Evolutionary conservation across 352 stramenopile genomes (phyloP).

Genomic region (Phytophthora lateralis): DNA sequence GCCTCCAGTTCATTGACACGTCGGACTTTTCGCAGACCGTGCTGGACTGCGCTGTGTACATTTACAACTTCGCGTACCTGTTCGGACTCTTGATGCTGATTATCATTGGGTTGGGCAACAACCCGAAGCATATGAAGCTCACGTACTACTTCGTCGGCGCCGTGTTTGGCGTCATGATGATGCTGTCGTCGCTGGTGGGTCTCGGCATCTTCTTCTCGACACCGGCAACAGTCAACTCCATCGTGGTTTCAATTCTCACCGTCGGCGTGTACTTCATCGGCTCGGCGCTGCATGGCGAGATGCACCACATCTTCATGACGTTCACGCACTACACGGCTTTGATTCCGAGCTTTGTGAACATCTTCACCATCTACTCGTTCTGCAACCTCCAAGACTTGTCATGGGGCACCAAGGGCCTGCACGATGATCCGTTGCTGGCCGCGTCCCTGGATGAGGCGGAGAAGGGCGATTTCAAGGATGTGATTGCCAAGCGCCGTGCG

Average conservation of each 20-base stretch:
- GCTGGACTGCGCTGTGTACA: constrained; percentile 66
- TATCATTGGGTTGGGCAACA: constrained; percentile 88
- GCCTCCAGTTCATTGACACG: constrained; percentile 82
- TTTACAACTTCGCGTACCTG: constrained; percentile 84
- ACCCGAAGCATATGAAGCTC: constrained; percentile 88
- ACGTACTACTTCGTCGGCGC: constrained; percentile 84
- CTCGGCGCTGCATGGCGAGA: constrained; percentile 75
- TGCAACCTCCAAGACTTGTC: constrained; percentile 90
- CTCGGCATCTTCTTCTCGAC: constrained; percentile 81
- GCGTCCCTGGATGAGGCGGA: constrained; percentile 57
- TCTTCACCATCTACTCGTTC: constrained; percentile 91
- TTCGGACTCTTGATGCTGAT: constrained; percentile 84
- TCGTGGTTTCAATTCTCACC: constrained; percentile 69
- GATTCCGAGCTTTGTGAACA: constrained; percentile 90
- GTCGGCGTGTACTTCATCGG: constrained; percentile 86
- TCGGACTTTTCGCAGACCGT: constrained; percentile 63
- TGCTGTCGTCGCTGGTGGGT: constrained; percentile 74
- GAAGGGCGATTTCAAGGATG: constrained; percentile 85
- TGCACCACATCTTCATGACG: constrained; percentile 86
- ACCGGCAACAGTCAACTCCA: constrained; percentile 50
- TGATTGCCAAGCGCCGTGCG: constrained; percentile 76
- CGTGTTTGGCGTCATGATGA: constrained; percentile 79
- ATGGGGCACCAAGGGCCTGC: constrained; percentile 84
- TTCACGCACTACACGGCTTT: constrained; percentile 89
- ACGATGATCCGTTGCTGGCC: constrained; percentile 55